These are phyloP conservation scores for Umbelopsis sp. DNA, from an alignment of 192 early-diverging fungal species.

Conservation along the genomic window DNA sequence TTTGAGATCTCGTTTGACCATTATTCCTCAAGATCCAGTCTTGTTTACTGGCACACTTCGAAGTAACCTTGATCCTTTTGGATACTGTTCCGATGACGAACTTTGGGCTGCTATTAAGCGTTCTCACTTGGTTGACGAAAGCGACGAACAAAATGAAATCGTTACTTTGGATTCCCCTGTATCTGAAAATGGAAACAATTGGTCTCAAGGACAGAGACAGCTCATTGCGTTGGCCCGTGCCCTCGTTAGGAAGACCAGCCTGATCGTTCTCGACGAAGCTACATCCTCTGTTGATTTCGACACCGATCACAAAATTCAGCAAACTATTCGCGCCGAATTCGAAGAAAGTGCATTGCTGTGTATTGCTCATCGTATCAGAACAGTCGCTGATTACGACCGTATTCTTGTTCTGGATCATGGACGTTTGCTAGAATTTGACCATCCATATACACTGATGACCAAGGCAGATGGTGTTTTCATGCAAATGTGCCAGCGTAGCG, in stretches of 20 bases:
- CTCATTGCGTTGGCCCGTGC: constrained; percentile 77
- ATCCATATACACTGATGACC: constrained; percentile 69
- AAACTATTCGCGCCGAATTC: constrained; percentile 75
- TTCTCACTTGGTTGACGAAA: constrained; percentile 62
- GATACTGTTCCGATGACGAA: constrained; percentile 68
- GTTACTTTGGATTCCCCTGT: constrained; percentile 73
- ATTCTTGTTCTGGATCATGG: constrained; percentile 83
- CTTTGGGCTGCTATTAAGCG: constrained; percentile 78
- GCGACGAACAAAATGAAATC: constrained; percentile 3
- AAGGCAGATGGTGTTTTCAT: constrained; percentile 63
- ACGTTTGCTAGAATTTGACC: constrained; percentile 78
- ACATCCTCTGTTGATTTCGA: constrained; percentile 87
- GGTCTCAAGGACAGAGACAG: constrained; percentile 77
- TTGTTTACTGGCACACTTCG: constrained; percentile 78
- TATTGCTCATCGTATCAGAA: constrained; percentile 88
- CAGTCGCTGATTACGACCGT: constrained; percentile 83
- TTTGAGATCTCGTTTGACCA: constrained; percentile 74
- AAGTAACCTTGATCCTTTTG: constrained; percentile 88
- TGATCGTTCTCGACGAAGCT: constrained; percentile 87
- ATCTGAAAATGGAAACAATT: constrained; percentile 77
- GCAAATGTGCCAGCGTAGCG: constrained; percentile 80
- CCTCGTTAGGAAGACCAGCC: constrained; percentile 59
- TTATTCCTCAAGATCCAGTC: constrained; percentile 92
- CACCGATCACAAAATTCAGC: constrained; percentile 85
- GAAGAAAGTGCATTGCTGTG: constrained; percentile 74